Base-by-base conservation (phyloP, 768 basidiomycete genomes). In the Boletus coccyginus region DNA sequence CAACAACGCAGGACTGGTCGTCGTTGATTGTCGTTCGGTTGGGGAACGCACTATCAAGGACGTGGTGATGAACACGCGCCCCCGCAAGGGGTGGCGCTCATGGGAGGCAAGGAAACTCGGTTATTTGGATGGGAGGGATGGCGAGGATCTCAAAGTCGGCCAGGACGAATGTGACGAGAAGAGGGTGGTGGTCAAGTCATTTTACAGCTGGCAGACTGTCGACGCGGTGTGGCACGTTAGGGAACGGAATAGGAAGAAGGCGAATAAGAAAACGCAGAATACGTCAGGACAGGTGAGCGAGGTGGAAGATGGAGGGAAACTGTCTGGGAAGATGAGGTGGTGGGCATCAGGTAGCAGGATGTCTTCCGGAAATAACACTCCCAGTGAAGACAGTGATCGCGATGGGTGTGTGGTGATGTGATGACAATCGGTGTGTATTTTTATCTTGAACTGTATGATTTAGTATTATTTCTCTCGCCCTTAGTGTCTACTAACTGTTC, bases 131-230 rank as follows among this genome's bases (percentile, higher is more conserved):
- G 82, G 74, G 53, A 73, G 83, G 62, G 90, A 92, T 66, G 74
- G 76, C 7, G 86, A 88, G 59, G 81, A 82, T 38, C 71, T 88
- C 55, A 84, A 81, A 69, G 71, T 83, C 10, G 88, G 86, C 44
- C 86, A 90, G 73, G 88, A 92, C 69, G 92, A 94, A 69, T 91
- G 90, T 65, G 91, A 93, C 59, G 78, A 81, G 63, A 71, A 64
- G 65, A 76, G 86, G 27, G 85, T 93, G 27, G 86, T 90, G 49
- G 66, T 94, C 61, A 92, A 92, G 80, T 85, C 87, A 27, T 94
- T 92, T 70, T 87, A 89, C 70, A 84, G 87, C 47, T 92, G 89
- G 88, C 88, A 92, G 76, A 87, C 82, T 11, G 90, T 94, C 38
- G 92, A 93, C 66, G 83, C 85, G 0, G 90, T 92, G 46, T 78